Percentiles rank a stretch among this genome's conserved stretches.
These are phyloP conservation scores for Penicillium corylophilum DNA, from an alignment of 2,329 filamentous ascomycete genomes.

Conservation along the genomic window DNA sequence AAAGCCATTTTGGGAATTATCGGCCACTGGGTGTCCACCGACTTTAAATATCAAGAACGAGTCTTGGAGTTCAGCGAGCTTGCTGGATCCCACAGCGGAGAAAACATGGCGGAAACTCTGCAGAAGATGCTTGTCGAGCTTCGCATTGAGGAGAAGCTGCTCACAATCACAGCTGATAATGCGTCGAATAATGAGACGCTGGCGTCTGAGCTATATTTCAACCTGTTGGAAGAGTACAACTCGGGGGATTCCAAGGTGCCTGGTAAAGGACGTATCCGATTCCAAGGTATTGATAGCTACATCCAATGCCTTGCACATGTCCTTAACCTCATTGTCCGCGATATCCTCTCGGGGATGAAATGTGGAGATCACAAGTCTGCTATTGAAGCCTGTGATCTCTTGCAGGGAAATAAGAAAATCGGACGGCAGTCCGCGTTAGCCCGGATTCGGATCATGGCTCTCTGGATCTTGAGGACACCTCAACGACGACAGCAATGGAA, in stretches of 20 bases:
- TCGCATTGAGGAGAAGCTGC: neutral
- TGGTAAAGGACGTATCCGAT: neutral
- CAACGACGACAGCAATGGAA: slow-evolving; percentile 8
- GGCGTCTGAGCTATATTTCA: neutral
- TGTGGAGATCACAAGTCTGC: slow-evolving; percentile 3
- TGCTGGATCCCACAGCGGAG: neutral
- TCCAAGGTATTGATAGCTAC: slow-evolving; percentile 4
- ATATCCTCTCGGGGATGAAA: slow-evolving; percentile 3
- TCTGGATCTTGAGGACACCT: slow-evolving; percentile 9
- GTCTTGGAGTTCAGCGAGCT: neutral
- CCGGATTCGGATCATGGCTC: slow-evolving; percentile 4
- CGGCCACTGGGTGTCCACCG: neutral
- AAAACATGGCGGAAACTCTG: neutral
- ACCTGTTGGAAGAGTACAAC: neutral
- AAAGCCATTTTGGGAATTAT: neutral
- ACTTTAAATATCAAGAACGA: neutral
- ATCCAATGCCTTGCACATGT: slow-evolving; percentile 10
- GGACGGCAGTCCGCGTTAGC: neutral
- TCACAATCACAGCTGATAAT: neutral
- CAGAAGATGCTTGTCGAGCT: neutral
- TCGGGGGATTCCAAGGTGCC: neutral
- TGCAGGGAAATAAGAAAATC: neutral
- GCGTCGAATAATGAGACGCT: slow-evolving; percentile 1
- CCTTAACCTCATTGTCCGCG: slow-evolving; percentile 9
- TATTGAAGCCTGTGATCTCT: neutral